These are phyloP conservation scores for Coemansia sp. DNA, from an alignment of 192 early-diverging fungal species.

Conservation along the genomic window DNA sequence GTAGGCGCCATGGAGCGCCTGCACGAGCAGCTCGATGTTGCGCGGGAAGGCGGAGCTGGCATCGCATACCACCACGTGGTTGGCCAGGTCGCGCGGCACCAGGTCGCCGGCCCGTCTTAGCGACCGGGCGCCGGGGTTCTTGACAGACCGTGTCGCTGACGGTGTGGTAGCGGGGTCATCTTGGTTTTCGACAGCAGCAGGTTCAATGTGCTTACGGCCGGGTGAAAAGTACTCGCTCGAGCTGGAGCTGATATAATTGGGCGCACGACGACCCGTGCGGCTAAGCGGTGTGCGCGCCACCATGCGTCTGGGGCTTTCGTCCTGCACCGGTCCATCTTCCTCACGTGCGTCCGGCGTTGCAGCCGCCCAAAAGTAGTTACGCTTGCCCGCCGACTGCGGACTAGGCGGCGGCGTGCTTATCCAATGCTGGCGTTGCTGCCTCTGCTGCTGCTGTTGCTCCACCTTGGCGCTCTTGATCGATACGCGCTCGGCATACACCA, in stretches of 20 bases:
- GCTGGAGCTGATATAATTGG: slow-evolving; percentile 44
- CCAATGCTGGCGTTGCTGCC: background rate
- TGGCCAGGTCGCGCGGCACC: slow-evolving; percentile 13
- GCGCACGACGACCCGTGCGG: background rate
- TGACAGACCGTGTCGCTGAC: too few relatives aligned
- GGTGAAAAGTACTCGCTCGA: slow-evolving; percentile 46
- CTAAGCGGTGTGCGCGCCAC: slow-evolving; percentile 6
- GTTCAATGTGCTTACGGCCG: background rate
- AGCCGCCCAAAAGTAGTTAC: background rate
- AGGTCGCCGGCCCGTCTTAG: slow-evolving; percentile 10
- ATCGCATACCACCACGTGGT: slow-evolving; percentile 49
- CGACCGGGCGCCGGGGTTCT: slow-evolving; percentile 7
- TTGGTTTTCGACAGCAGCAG: too few relatives aligned
- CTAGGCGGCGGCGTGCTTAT: slow-evolving; percentile 7
- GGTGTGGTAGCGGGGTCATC: too few relatives aligned
- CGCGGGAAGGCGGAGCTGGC: slow-evolving; percentile 43
- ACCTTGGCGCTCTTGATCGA: slow-evolving; percentile 28
- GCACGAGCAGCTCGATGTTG: slow-evolving; percentile 44
- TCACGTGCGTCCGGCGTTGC: background rate
- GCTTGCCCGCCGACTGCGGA: background rate
- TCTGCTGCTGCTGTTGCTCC: background rate
- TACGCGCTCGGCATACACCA: slow-evolving; percentile 36
- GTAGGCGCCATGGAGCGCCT: slow-evolving; percentile 40
- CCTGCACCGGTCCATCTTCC: slow-evolving; percentile 15
- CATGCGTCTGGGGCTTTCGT: slow-evolving; percentile 27